A percentile compares a stretch with the other conserved stretches of the same genome.
phyloP scores from a whole-genome alignment of 805 yeast species.

The Phaffomyces thermotolerans region DNA sequence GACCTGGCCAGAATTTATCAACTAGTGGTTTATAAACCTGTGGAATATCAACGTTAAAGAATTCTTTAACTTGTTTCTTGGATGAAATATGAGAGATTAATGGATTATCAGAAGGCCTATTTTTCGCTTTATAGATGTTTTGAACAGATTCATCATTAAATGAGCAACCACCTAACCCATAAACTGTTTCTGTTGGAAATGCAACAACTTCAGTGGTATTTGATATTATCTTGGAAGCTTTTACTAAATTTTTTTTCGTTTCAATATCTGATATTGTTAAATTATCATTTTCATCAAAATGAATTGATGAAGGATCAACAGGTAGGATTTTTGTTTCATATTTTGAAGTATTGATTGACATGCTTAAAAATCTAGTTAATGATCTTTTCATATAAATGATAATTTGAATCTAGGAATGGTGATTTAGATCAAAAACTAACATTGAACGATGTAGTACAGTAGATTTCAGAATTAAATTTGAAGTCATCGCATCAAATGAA shows the following conservation, averaged over 20 bases:
- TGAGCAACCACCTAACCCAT: conserved; percentile 90
- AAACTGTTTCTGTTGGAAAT: conserved; percentile 96
- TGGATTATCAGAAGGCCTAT: conserved; percentile 94
- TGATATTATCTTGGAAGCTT: conserved; percentile 53
- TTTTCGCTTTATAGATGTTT: conserved; percentile 80
- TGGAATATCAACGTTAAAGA: conserved; percentile 55
- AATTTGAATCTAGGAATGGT: too few species aligned
- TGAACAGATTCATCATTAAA: conserved; percentile 63
- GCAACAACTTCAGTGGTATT: conserved; percentile 62
- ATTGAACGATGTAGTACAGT: too few species aligned
- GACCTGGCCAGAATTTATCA: conserved; percentile 89
- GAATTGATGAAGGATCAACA: conserved; percentile 17
- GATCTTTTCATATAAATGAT: not conserved
- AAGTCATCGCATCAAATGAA: not conserved
- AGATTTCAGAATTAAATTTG: too few species aligned
- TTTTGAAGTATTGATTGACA: conserved; percentile 1
- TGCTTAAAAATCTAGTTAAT: not conserved
- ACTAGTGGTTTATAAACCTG: conserved; percentile 57
- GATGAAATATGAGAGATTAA: conserved; percentile 86
- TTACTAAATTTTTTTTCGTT: conserved; percentile 42
- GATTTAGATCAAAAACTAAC: too few species aligned
- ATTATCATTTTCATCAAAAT: conserved; percentile 13
- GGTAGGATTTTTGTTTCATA: conserved; percentile 15
- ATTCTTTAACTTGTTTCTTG: conserved; percentile 56
- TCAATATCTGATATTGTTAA: conserved; percentile 44